These are phyloP conservation scores for Globisporangium spiculum DNA, from an alignment of 352 stramenopile species.

Conservation along the genomic window DNA sequence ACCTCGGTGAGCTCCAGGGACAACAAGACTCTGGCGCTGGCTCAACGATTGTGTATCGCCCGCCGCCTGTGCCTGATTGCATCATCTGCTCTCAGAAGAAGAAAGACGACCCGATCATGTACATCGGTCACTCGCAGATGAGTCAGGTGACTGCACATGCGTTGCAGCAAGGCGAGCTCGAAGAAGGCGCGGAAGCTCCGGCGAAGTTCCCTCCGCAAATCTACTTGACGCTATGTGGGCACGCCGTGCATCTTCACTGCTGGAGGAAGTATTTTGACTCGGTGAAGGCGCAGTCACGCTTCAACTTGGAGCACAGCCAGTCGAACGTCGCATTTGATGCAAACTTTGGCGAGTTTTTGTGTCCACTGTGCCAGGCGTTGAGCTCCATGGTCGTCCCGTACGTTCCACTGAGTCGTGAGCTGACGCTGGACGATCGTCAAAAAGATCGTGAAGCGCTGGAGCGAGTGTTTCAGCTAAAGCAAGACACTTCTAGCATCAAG, in stretches of 20 bases:
- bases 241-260: constrained; percentile 88
- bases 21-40: constrained; percentile 6
- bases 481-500: constrained; percentile 64
- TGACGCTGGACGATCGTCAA: constrained; percentile 58
- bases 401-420: constrained; percentile 48
- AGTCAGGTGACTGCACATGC: constrained; percentile 58
- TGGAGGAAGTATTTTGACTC: constrained; percentile 90
- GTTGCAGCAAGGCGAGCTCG: constrained; percentile 37
- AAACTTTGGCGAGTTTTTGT: constrained; percentile 86
- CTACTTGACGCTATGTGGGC: constrained; percentile 84
- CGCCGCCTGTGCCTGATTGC: constrained; percentile 66
- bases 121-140: constrained; percentile 79
- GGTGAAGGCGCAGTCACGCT: constrained; percentile 64
- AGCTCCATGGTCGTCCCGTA: constrained; percentile 90
- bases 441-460: constrained; percentile 66
- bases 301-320: constrained; percentile 69
- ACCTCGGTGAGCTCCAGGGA: constrained; percentile 8
- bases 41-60: constrained; percentile 57
- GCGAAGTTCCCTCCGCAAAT: constrained; percentile 53
- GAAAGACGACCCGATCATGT: constrained; percentile 82
- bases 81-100: constrained; percentile 87
- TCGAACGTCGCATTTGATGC: constrained; percentile 86
- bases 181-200: constrained; percentile 18
- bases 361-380: constrained; percentile 87
- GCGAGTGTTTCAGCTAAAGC: constrained; percentile 66